Evolutionary conservation across 495 filamentous ascomycete species (phyloP).

Genomic region (Pyrenopolyporus hunteri): DNA sequence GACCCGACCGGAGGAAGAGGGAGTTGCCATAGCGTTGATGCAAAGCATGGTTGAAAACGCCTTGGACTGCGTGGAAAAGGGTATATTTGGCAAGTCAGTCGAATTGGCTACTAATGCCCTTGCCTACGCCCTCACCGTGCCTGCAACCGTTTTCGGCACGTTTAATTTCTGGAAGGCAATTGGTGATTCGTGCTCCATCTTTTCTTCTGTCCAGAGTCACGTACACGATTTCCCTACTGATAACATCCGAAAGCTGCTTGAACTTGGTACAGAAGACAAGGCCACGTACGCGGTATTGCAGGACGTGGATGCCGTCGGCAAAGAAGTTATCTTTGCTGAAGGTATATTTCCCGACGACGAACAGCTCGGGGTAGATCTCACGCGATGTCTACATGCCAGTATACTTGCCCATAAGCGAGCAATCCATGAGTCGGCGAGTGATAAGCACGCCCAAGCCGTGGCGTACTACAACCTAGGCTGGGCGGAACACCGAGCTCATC

Average conservation of each 20-base stretch:
- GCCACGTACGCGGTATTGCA: slow-evolving; percentile 65
- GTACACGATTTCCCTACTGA: slow-evolving; percentile 62
- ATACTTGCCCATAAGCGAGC: slow-evolving; percentile 89
- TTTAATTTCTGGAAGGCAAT: slow-evolving; percentile 97
- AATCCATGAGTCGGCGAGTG: slow-evolving; percentile 71
- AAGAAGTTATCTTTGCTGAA: slow-evolving; percentile 51
- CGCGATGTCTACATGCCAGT: slow-evolving; percentile 63
- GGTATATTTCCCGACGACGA: slow-evolving; percentile 53
- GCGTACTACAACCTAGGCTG: slow-evolving; percentile 97
- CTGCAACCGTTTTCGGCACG: slow-evolving; percentile 58
- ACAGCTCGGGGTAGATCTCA: slow-evolving; percentile 54
- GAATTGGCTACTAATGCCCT: slow-evolving; percentile 65
- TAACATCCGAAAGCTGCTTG: slow-evolving; percentile 62
- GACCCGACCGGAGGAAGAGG: slow-evolving; percentile 73
- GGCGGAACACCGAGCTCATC: slow-evolving; percentile 84
- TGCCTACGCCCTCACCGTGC: slow-evolving; percentile 46
- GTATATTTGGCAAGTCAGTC: slow-evolving; percentile 80
- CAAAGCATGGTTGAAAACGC: slow-evolving; percentile 86
- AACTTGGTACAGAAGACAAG: slow-evolving; percentile 52
- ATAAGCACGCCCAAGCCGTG: slow-evolving; percentile 90
- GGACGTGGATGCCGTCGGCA: slow-evolving; percentile 74
- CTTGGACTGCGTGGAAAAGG: slow-evolving; percentile 75
- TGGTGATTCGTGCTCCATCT: slow-evolving; percentile 86
- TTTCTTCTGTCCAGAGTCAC: slow-evolving; percentile 74
- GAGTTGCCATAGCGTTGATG: slow-evolving; percentile 82